Conservation (phyloP, 768 basidiomycete species). For the Tricholoma hemisulphureum region DNA sequence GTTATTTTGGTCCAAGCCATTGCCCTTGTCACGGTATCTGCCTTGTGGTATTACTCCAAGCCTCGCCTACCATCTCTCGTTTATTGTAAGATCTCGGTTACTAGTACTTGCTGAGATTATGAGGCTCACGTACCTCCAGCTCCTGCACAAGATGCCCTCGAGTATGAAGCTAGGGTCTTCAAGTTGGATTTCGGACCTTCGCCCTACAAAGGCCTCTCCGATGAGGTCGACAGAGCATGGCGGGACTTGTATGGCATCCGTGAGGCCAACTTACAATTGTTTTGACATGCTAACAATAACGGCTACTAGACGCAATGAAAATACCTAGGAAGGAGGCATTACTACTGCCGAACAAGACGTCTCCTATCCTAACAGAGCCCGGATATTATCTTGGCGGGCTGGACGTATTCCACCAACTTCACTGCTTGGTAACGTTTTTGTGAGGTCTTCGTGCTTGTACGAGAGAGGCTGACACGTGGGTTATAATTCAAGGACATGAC, state of each 20-base stretch:
- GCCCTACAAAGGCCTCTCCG: not conserved
- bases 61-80: no score
- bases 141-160: not conserved
- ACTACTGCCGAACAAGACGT: slow-evolving; percentile 1
- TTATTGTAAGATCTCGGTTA: no score
- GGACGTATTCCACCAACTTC: not conserved
- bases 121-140: no score
- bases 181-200: not conserved
- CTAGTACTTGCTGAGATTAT: no score
- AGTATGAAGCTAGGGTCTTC: not conserved
- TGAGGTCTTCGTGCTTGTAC: not conserved
- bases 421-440: not conserved
- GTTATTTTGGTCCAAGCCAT: no score
- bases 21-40: no score
- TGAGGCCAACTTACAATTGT: not conserved
- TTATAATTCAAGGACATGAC: not conserved
- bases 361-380: not conserved
- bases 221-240: not conserved
- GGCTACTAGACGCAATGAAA: not conserved
- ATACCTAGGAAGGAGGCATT: not conserved
- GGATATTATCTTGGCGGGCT: not conserved
- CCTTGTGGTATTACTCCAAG: no score
- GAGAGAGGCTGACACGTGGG: no score
- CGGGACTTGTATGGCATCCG: not conserved
- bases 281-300: not conserved